Evolutionary conservation across 352 stramenopile genomes (phyloP), one percentile per base, ranked within the genome.

Genomic region (Phytophthora colocasiae): DNA sequence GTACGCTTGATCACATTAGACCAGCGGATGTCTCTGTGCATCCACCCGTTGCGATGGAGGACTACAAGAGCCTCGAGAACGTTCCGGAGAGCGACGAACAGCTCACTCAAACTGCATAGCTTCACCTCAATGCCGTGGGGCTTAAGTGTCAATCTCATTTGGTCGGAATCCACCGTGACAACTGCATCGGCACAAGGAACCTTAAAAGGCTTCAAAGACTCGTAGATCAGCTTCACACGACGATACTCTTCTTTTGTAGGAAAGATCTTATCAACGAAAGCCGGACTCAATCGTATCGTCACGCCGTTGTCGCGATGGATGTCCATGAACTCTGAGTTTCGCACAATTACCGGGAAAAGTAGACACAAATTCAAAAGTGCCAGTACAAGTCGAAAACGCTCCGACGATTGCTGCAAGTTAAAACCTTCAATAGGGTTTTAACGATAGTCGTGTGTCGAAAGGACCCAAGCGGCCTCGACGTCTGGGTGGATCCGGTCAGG

Each of bases 111-210:
- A n/a, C n/a, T n/a, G 43, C 7, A 39, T 36, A 56, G 63, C 17
- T 53, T 62, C 17, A 45, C 17, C 49, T 40, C n/a, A 15, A 5
- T 62, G 11, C 56, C 63, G 41, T 48, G 44, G 27, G 63, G 63
- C 17, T 67, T 32, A 47, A 71, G 54, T 2, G 32, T 11, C 17
- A 58, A 19, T 1, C 1, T 49, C 12, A 17, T 69, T 14, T 15
- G 44, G 10, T 15, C n/a, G 10, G 26, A 24, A 15, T 32, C 7
- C 47, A 58, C 10, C 34, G 19, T 6, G 19, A 34, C 7, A 12
- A 72, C 34, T 36, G 22, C 52, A 60, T 60, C 32, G 14, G 54
- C 50, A 41, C 72, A 57, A 9, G 63, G 60, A 12, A 58, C 39
- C 4, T 19, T 36, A 24, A 19, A 31, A 3, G 12, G 12, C n/a